Evolutionary conservation across 139 green algal species (phyloP).

Genomic region (Tetraselmis chui): DNA sequence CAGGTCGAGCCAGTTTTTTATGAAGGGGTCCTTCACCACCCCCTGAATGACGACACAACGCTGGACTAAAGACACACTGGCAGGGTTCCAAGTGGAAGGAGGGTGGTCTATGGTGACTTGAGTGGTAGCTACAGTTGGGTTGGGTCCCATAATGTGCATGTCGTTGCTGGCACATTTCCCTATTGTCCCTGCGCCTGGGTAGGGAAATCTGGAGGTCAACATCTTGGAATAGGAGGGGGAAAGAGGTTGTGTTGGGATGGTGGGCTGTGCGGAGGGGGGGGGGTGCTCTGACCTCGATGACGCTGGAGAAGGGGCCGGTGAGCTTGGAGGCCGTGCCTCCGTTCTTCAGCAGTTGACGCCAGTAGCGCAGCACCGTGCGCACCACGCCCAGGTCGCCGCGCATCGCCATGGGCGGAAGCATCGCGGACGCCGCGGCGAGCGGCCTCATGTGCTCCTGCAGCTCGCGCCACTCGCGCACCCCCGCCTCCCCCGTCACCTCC

Average conservation of each 20-base stretch:
- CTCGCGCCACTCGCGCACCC: conserved; percentile 40
- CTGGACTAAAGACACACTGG: conserved; percentile 2
- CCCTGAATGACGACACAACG: conserved; percentile 40
- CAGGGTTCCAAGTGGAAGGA: background rate
- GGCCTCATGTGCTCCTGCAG: conserved; percentile 66
- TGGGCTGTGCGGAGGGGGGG: too few species aligned
- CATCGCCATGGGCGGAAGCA: conserved; percentile 80
- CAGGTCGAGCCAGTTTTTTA: conserved; percentile 91
- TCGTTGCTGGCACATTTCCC: too few species aligned
- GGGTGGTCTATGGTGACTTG: too few species aligned
- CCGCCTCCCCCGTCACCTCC: conserved; percentile 31
- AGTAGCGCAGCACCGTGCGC: conserved; percentile 65
- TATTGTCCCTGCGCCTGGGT: too few species aligned
- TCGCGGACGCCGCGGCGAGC: conserved; percentile 61
- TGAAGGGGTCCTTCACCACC: conserved; percentile 70
- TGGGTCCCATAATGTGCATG: too few species aligned
- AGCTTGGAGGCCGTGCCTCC: conserved; percentile 50
- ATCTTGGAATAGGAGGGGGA: too few species aligned
- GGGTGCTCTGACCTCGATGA: conserved; percentile 16
- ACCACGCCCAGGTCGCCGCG: conserved; percentile 46
- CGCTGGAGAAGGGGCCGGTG: conserved; percentile 73
- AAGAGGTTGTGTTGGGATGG: too few species aligned
- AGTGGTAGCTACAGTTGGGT: too few species aligned
- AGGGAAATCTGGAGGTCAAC: too few species aligned
- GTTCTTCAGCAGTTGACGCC: conserved; percentile 46